These are phyloP conservation scores for Mortierella sp. DNA, from an alignment of 371 early-diverging fungal genomes.

Conservation along the genomic window DNA sequence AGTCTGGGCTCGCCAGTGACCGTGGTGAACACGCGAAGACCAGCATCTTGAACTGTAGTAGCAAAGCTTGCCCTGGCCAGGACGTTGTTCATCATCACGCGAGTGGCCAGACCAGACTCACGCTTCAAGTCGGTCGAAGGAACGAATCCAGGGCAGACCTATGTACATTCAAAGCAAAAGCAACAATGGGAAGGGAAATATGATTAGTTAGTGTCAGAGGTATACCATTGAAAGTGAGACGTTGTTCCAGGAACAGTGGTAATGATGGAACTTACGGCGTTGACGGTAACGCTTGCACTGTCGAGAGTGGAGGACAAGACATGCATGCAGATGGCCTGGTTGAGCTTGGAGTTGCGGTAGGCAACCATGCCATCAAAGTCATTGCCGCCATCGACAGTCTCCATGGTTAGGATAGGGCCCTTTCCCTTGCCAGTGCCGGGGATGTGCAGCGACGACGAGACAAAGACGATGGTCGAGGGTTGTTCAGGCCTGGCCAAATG, in stretches of 20 bases:
- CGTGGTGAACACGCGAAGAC: constrained; percentile 37
- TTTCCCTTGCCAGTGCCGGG: constrained; percentile 49
- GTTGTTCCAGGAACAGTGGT: too few species aligned
- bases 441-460: constrained; percentile 52
- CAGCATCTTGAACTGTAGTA: constrained; percentile 38
- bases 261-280: constrained; percentile 30
- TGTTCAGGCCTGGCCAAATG: constrained; percentile 29
- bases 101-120: constrained; percentile 38
- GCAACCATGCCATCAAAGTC: constrained; percentile 54
- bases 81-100: constrained; percentile 48
- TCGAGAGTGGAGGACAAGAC: constrained; percentile 25
- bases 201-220: not conserved
- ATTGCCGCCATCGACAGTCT: constrained; percentile 51
- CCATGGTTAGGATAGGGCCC: constrained; percentile 51
- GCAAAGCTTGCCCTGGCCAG: constrained; percentile 44
- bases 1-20: constrained; percentile 17
- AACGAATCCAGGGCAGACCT: constrained; percentile 54
- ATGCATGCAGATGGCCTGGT: constrained; percentile 38
- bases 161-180: not conserved
- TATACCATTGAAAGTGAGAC: too few species aligned
- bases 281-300: constrained; percentile 30
- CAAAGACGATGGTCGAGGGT: constrained; percentile 37
- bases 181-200: not conserved
- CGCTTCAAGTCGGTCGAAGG: constrained; percentile 52
- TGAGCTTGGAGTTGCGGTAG: constrained; percentile 51